These are phyloP conservation scores for Suhomyces taliae DNA, from an alignment of 1,139 yeast genomes.

Conservation along the genomic window DNA sequence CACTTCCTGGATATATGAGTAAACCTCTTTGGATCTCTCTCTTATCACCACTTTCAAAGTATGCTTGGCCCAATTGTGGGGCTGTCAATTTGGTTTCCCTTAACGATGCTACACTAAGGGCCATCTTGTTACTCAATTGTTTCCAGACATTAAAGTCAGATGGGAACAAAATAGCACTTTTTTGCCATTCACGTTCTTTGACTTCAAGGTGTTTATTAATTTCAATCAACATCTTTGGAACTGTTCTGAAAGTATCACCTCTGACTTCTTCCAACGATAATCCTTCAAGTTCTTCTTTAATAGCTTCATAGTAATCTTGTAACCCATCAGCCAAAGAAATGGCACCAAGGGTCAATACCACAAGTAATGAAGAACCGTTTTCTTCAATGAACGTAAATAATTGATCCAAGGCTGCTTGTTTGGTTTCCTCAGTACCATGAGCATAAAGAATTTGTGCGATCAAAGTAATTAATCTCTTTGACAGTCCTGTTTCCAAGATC, in stretches of 20 bases:
- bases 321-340: constrained; percentile 67
- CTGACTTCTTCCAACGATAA: constrained; percentile 50
- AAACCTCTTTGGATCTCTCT: constrained; percentile 61
- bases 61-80: constrained; percentile 52
- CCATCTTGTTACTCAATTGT: constrained; percentile 50
- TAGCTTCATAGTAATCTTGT: constrained; percentile 60
- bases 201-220: constrained; percentile 38
- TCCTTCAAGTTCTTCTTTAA: constrained; percentile 62
- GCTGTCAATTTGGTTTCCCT: constrained; percentile 54
- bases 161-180: constrained; percentile 74
- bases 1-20: constrained; percentile 30
- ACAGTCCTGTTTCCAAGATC: constrained; percentile 51
- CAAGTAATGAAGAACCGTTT: constrained; percentile 62
- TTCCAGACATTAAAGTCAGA: constrained; percentile 69
- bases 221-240: constrained; percentile 61
- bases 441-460: constrained; percentile 81
- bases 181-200: constrained; percentile 54
- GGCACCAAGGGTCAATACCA: constrained; percentile 77
- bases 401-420: constrained; percentile 78
- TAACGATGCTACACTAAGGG: constrained; percentile 48
- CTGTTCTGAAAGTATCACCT: constrained; percentile 51
- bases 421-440: constrained; percentile 68
- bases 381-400: constrained; percentile 60
- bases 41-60: constrained; percentile 44
- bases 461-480: constrained; percentile 63